Base-by-base conservation (phyloP, 2,329 filamentous ascomycete genomes). In the Beauveria scarabaeidicola region DNA sequence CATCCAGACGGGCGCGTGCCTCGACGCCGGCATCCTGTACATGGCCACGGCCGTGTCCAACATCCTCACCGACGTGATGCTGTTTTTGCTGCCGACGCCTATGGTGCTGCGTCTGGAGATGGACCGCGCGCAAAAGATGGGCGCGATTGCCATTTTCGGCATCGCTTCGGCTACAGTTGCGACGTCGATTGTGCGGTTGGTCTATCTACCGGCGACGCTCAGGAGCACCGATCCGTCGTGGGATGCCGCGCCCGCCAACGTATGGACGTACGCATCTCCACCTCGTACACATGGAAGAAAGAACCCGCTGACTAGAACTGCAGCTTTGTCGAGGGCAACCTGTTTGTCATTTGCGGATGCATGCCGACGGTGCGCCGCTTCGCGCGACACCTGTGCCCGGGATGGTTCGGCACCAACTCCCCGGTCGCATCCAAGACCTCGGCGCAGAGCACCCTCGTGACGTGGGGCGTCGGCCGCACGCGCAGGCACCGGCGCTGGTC, bases 21-120 rank as follows among this genome's bases (percentile, higher is more conserved):
- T 80, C 32, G 67, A 77, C 52, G 72, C 75, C 17, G 73, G 75
- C 9, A 69, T 74, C 3, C 71, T 81, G 50, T 80, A 80, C 67
- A 74, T 81, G 40, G 71, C 74, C 25, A 79, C 78, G 29, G 77
- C 78, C 0, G 75, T 73, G 9, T 61, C 61, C 19, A 56, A 63
- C 50, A 56, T 61, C 38, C 44, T 59, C 41, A 61, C 53, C 40
- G 59, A 61, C 25, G 61, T 80, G 3, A 65, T 79, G 15, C 71
- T 79, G 19, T 77, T 78, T 58, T 62, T 74, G 0, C 66, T 81
- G 7, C 79, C 79, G 0, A 73, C 80, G 36, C 75, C 73, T 0
- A 76, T 77, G 51, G 68, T 81, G 1, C 66, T 74, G 52, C 68
- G 69, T 3, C 66, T 81, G 0, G 73, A 76, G 38, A 74, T 81